Evolutionary conservation across 768 basidiomycete species (phyloP).

Genomic region (Dendrothele bispora): DNA sequence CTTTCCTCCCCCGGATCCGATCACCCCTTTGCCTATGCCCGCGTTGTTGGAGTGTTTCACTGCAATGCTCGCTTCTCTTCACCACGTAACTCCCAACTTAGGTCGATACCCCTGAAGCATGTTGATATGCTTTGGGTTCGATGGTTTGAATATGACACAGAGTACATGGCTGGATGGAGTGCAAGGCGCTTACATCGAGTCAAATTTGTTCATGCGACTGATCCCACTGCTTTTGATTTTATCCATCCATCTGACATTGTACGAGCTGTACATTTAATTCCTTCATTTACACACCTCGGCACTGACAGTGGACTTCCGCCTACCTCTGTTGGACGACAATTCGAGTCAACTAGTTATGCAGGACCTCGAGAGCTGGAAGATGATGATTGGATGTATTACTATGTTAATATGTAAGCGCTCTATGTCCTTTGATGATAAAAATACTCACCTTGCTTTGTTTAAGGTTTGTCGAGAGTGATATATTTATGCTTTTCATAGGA

Average conservation of each 20-base stretch:
- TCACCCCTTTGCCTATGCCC: conserved; percentile 28
- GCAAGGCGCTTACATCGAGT: neutral
- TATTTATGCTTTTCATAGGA: neutral
- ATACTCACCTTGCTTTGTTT: neutral
- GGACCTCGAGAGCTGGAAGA: neutral
- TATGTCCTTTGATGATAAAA: neutral
- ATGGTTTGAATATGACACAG: conserved; percentile 19
- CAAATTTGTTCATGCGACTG: neutral
- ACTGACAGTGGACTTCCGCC: neutral
- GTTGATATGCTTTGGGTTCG: conserved; percentile 29
- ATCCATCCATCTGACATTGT: neutral
- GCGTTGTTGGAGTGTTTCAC: conserved; percentile 30
- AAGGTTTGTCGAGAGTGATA: conserved; percentile 2
- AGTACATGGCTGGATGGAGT: conserved; percentile 9
- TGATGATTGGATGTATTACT: conserved; percentile 1
- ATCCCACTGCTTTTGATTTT: neutral
- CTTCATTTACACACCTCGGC: neutral
- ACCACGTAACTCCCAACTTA: neutral
- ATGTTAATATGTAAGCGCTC: conserved; percentile 1
- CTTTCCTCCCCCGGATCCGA: conserved; percentile 1
- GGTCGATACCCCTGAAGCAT: conserved; percentile 5
- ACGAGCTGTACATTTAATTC: neutral
- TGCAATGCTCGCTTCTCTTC: conserved; percentile 17
- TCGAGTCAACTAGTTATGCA: neutral
- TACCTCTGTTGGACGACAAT: neutral